These are phyloP conservation scores for Rhizophagus prolifer DNA, from an alignment of 192 early-diverging fungal species.

Conservation along the genomic window DNA sequence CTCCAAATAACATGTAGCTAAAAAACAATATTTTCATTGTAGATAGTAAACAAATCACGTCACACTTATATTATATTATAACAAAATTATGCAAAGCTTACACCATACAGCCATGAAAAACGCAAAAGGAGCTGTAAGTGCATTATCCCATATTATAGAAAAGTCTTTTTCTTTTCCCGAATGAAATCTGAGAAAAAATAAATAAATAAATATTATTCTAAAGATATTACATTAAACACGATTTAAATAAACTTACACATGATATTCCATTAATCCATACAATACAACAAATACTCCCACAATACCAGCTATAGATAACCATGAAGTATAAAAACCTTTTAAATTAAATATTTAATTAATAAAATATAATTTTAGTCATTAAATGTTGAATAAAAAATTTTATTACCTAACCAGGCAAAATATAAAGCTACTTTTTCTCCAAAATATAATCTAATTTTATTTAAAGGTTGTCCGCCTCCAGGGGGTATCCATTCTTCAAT, in stretches of 20 bases:
- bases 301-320: constrained; percentile 49
- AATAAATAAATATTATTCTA: not conserved
- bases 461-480: constrained; percentile 39
- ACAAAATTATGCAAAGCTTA: constrained; percentile 23
- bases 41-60: not conserved
- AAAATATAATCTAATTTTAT: constrained; percentile 56
- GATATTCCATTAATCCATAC: constrained; percentile 43
- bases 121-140: constrained; percentile 51
- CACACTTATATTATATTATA: not conserved
- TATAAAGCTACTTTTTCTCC: constrained; percentile 68
- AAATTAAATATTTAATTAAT: too few species aligned
- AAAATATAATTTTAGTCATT: not conserved
- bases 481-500: constrained; percentile 45
- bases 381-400: not conserved
- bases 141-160: constrained; percentile 58
- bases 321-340: constrained; percentile 54
- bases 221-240: not conserved
- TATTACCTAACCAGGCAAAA: constrained; percentile 62
- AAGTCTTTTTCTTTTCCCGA: not conserved
- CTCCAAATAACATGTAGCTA: too few species aligned
- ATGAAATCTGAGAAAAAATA: not conserved
- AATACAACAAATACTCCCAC: constrained; percentile 51
- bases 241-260: not conserved
- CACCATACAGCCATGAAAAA: constrained; percentile 64
- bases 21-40: not conserved